phyloP scores from a whole-genome alignment of 2,329 filamentous ascomycete species.

The Geoglossum cookeanum region DNA sequence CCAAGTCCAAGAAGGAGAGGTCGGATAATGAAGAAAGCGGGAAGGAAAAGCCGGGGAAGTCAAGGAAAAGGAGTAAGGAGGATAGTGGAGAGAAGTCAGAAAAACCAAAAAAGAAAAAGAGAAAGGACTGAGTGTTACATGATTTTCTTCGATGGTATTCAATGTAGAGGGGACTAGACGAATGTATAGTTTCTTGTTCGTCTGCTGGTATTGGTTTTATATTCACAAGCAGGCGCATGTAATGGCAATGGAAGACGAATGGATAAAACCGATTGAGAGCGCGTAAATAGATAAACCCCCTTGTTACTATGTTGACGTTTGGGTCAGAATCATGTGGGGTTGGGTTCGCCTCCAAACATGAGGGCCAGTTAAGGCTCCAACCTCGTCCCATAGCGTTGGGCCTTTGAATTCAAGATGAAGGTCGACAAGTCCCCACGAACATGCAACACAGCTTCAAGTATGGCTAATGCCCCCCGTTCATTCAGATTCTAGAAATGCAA shows the following conservation, averaged over 20 bases:
- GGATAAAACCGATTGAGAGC: no score
- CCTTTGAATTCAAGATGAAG: background rate
- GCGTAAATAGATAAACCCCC: no score
- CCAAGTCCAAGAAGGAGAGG: constrained; percentile 46
- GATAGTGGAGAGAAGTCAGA: constrained; percentile 24
- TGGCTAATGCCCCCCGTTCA: background rate
- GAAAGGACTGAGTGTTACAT: constrained; percentile 28
- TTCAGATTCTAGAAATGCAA: constrained; percentile 48
- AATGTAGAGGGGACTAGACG: background rate
- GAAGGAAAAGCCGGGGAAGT: constrained; percentile 22
- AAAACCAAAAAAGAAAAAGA: constrained; percentile 46
- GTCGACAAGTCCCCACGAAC: background rate
- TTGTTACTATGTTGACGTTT: no score
- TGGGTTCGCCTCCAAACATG: background rate
- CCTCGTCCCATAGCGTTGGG: background rate
- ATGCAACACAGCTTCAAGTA: no score
- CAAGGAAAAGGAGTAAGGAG: constrained; percentile 30
- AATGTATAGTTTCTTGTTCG: background rate
- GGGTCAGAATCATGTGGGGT: constrained; percentile 3
- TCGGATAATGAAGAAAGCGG: constrained; percentile 28
- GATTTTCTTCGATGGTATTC: constrained; percentile 9
- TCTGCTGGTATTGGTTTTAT: background rate
- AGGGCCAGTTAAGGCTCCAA: background rate
- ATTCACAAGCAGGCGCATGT: background rate
- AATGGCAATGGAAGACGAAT: background rate